Percentiles rank a stretch among this genome's conserved stretches.
Evolutionary conservation across 23 red algal species (phyloP).

Genomic region (Pyropia haitanensis): DNA sequence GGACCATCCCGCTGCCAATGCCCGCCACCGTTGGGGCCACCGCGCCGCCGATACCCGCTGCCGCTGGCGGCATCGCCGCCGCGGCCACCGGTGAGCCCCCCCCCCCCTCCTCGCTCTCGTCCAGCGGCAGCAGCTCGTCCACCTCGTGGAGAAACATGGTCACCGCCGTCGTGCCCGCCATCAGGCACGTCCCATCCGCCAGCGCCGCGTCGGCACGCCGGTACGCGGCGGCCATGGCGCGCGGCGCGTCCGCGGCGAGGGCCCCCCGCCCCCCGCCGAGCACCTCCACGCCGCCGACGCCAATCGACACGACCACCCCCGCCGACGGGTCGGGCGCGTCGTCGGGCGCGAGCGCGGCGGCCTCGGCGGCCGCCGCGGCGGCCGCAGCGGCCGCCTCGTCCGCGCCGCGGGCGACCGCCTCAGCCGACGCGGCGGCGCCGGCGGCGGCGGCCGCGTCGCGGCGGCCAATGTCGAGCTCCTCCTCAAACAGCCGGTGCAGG

Average conservation of each 20-base stretch:
- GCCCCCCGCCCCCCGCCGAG: not conserved
- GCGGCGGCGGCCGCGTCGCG: conserved; percentile 1
- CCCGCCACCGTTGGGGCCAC: too few species aligned
- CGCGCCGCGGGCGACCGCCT: not conserved
- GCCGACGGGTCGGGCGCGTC: not conserved
- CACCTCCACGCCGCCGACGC: not conserved
- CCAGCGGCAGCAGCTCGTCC: too few species aligned
- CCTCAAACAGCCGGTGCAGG: conserved; percentile 59
- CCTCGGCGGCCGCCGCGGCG: not conserved
- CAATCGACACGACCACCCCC: not conserved
- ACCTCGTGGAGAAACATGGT: too few species aligned
- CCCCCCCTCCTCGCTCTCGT: too few species aligned
- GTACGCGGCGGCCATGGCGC: conserved; percentile 19
- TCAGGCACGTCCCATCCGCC: not conserved
- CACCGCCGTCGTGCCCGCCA: too few species aligned
- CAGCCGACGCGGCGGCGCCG: not conserved
- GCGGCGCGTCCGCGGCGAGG: not conserved
- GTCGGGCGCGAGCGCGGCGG: not conserved
- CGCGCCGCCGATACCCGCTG: not conserved
- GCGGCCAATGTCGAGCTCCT: conserved; percentile 11
- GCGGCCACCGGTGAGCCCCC: not conserved
- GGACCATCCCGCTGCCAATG: too few species aligned
- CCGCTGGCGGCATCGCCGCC: not conserved
- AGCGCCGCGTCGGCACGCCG: not conserved
- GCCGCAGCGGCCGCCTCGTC: not conserved